Percentiles rank a stretch among this genome's conserved stretches.
These are phyloP conservation scores for Sphaerulina vaccinii DNA, from an alignment of 2,329 filamentous ascomycete genomes.

Conservation along the genomic window DNA sequence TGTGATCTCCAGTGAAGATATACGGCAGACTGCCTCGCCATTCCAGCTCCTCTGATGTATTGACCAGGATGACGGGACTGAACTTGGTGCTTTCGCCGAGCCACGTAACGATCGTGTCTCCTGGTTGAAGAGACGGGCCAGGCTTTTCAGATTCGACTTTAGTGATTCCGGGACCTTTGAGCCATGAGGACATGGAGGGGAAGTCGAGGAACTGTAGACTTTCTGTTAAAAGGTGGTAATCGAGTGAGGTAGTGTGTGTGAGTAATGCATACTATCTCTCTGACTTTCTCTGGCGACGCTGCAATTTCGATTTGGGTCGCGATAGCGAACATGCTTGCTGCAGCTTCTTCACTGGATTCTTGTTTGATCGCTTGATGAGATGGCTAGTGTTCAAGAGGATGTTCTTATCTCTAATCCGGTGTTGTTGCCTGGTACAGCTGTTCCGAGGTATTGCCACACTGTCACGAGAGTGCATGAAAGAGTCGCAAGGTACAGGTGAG, in stretches of 20 bases:
- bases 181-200: conserved; percentile 12
- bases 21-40: conserved; percentile 21
- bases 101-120: neutral
- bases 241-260: neutral
- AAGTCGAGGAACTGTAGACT: conserved; percentile 22
- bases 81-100: neutral
- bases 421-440: no score
- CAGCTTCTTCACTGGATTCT: neutral
- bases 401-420: no score
- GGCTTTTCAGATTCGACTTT: neutral
- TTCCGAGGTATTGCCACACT: no score
- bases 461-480: no score
- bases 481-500: no score
- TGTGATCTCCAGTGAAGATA: conserved; percentile 22
- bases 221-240: neutral
- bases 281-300: conserved; percentile 15
- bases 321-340: conserved; percentile 10
- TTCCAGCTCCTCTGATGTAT: neutral
- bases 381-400: neutral
- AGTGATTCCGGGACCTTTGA: neutral
- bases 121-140: neutral
- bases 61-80: neutral
- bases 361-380: neutral
- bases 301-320: conserved; percentile 19
- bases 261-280: conserved; percentile 11